Evolutionary conservation across 208 protist genomes (phyloP), one percentile per base, ranked within the genome.

Genomic region (Crithidia acanthocephali): DNA sequence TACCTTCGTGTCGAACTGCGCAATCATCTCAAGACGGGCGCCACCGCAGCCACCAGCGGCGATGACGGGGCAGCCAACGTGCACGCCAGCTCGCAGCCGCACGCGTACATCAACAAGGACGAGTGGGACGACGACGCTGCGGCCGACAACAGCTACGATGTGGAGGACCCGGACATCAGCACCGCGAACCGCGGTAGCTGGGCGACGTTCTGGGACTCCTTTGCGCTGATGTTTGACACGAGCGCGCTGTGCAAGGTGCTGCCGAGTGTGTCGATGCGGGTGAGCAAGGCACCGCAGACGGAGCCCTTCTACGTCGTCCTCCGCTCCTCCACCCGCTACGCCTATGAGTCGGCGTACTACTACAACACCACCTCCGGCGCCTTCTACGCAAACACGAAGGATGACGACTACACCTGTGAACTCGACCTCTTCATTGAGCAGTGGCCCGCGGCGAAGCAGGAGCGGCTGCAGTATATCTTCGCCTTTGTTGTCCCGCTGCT

Each of bases 211-310:
- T 94, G 88, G 86, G 71, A 85, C 59, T 72, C 80, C 18, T 68
- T 91, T 10, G 80, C 82, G 0, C 70, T 70, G 16, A 59, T 91
- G 50, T 80, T 94, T 15, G 88, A 94, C 67, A 90, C 59, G 4
- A 90, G 83, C 48, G 68, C 74, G 18, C 76, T 94, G 55, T 94
- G 88, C 64, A 69, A 85, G 53, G 44, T 90, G 27, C 52, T 86
- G 5, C 81, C 82, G n/a, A 85, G 73, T 25, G 68, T 91, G 8
- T 77, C 76, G 8, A 59, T 94, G 77, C 88, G 86, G 10, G 73
- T 88, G 18, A n/a, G 37, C 11, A 27, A 66, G 23, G 75, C 64
- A 5, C 52, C 51, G 30, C 22, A 52, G 2, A 65, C 65, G 13
- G 55, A 72, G 56, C 22, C 65, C 1, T 86, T 81, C 61, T 86